Evolutionary conservation across 164 flowering plant genomes (phyloP).

Genomic region (Magnolia kwangsiensis): DNA sequence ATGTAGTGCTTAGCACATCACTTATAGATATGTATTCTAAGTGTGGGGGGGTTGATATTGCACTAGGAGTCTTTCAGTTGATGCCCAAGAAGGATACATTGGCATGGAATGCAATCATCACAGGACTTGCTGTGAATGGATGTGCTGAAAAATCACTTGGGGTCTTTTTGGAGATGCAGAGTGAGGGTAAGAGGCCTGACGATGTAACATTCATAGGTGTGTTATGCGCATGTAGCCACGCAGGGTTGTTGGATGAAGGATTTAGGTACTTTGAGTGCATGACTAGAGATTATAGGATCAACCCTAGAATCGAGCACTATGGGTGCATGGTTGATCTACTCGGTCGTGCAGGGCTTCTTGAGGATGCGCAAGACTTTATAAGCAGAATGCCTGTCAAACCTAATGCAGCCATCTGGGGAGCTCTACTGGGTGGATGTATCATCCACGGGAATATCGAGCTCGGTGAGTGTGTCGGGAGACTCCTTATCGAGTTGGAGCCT

Average conservation of each 20-base stretch:
- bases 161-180: slow-evolving; percentile 26
- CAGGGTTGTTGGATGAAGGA: slow-evolving; percentile 28
- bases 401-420: slow-evolving; percentile 34
- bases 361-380: slow-evolving; percentile 27
- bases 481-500: slow-evolving; percentile 26
- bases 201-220: slow-evolving; percentile 37
- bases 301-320: slow-evolving; percentile 31
- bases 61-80: slow-evolving; percentile 23
- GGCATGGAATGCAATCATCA: slow-evolving; percentile 45
- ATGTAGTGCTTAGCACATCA: slow-evolving; percentile 28
- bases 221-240: slow-evolving; percentile 25
- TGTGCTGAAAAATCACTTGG: slow-evolving; percentile 25
- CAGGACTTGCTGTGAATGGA: slow-evolving; percentile 31
- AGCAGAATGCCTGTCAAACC: slow-evolving; percentile 29
- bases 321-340: slow-evolving; percentile 44
- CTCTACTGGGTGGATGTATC: slow-evolving; percentile 35
- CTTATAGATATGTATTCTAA: slow-evolving; percentile 41
- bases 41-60: slow-evolving; percentile 38
- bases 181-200: slow-evolving; percentile 28
- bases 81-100: slow-evolving; percentile 28
- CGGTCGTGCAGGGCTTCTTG: slow-evolving; percentile 27
- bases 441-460: slow-evolving; percentile 21
- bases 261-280: slow-evolving; percentile 21
- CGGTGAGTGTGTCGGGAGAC: slow-evolving; percentile 23
- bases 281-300: slow-evolving; percentile 21